Percentiles rank a stretch among this genome's conserved stretches.
Evolutionary conservation across 2,329 filamentous ascomycete species (phyloP).

Genomic region (Bipolaris gigantea): DNA sequence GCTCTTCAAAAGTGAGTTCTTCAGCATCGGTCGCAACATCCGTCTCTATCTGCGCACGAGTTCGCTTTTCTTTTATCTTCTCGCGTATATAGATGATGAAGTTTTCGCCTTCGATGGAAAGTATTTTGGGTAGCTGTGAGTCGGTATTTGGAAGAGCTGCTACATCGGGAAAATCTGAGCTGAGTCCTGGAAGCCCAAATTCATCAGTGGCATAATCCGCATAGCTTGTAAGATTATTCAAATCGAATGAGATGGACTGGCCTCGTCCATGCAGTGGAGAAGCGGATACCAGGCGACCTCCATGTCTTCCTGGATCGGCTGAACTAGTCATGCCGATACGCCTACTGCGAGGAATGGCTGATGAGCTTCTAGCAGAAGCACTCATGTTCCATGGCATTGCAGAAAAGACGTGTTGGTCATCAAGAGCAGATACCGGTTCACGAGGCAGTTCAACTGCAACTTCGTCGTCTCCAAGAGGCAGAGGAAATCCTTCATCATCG

Average conservation of each 20-base stretch:
- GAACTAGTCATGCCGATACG: conserved; percentile 48
- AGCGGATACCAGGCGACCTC: conserved; percentile 59
- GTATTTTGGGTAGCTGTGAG: conserved; percentile 53
- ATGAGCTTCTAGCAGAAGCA: conserved; percentile 58
- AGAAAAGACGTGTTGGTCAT: conserved; percentile 66
- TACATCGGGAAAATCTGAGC: conserved; percentile 22
- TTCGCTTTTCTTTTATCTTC: conserved; percentile 47
- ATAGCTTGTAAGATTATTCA: conserved; percentile 37
- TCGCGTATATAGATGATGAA: conserved; percentile 63
- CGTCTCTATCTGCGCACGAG: conserved; percentile 10
- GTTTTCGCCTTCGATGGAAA: conserved; percentile 63
- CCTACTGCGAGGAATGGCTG: conserved; percentile 44
- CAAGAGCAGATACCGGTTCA: conserved; percentile 66
- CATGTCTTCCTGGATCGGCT: conserved; percentile 40
- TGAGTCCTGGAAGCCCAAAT: conserved; percentile 18
- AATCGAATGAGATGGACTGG: conserved; percentile 27
- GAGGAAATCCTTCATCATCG: conserved; percentile 39
- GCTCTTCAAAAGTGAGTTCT: conserved; percentile 65
- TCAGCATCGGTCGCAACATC: conserved; percentile 34
- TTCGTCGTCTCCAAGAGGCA: conserved; percentile 46
- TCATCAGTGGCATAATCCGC: conserved; percentile 32
- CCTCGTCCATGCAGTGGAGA: conserved; percentile 63
- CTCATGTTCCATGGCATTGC: conserved; percentile 71
- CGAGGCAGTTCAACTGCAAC: conserved; percentile 74
- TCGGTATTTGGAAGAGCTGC: conserved; percentile 10